Percentiles rank a stretch among this genome's conserved stretches.
Conservation (phyloP, 495 filamentous ascomycete genomes). For the Chaetomium cochliodes region DNA sequence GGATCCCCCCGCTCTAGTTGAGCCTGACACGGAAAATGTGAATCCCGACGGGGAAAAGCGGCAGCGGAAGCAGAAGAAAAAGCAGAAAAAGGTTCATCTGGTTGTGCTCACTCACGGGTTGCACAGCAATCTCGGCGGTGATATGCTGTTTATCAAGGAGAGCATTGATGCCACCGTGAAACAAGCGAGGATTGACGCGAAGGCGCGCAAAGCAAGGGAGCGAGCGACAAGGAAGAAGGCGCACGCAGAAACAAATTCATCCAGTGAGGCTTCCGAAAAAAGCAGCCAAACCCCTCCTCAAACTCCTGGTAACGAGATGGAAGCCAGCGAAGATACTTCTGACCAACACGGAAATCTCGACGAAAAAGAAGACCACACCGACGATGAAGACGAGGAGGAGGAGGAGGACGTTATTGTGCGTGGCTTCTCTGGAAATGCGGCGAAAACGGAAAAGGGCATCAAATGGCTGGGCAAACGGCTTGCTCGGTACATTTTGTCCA, state of each 20-base stretch:
- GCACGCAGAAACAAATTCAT: constrained; percentile 56
- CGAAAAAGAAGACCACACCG: constrained; percentile 23
- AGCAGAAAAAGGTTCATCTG: constrained; percentile 76
- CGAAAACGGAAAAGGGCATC: constrained; percentile 88
- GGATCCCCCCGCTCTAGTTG: constrained; percentile 28
- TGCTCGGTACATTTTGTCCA: constrained; percentile 81
- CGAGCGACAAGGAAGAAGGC: constrained; percentile 30
- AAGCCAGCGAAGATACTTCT: not conserved
- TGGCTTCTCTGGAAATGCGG: constrained; percentile 86
- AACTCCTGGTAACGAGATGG: not conserved
- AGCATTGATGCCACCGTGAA: constrained; percentile 83
- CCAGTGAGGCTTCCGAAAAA: constrained; percentile 5
- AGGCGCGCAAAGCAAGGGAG: constrained; percentile 53
- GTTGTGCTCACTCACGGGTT: constrained; percentile 92
- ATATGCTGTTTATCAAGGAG: constrained; percentile 97
- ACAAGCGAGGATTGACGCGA: constrained; percentile 62
- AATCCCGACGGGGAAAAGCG: constrained; percentile 15
- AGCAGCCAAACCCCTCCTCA: not conserved
- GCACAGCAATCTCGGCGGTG: constrained; percentile 93
- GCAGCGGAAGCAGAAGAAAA: constrained; percentile 33
- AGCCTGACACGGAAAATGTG: constrained; percentile 8
- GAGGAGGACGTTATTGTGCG: constrained; percentile 92
- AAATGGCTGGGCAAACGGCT: constrained; percentile 95
- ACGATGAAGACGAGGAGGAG: constrained; percentile 59
- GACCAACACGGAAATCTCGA: constrained; percentile 19